A percentile compares a stretch with the other conserved stretches of the same genome.
These are phyloP conservation scores for Aspergillus sp. DNA, from an alignment of 2,329 filamentous ascomycete species.

Conservation along the genomic window DNA sequence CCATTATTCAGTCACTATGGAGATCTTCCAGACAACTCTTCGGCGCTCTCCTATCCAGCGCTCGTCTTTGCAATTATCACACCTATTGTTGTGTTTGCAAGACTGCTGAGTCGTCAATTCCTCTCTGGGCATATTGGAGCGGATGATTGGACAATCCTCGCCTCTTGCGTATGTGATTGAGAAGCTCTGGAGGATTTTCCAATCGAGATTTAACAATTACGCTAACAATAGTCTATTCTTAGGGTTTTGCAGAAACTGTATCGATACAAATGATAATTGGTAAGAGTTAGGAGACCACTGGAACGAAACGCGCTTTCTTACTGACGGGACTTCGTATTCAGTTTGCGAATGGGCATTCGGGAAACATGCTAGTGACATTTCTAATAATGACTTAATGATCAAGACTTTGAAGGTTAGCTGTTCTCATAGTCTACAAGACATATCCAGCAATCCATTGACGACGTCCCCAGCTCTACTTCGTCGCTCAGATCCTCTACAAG, in stretches of 20 bases:
- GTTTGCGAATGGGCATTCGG: conserved; percentile 16
- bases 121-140: conserved; percentile 10
- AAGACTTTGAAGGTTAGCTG: conserved; percentile 11
- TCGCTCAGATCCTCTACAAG: conserved; percentile 21
- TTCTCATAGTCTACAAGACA: no score
- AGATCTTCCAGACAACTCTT: conserved; percentile 15
- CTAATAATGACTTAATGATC: conserved; percentile 3
- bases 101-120: conserved; percentile 10
- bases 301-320: no score
- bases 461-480: conserved; percentile 11
- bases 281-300: not conserved
- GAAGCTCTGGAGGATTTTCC: not conserved
- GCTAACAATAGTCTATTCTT: not conserved
- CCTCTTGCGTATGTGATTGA: conserved; percentile 6
- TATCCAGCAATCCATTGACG: no score
- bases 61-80: conserved; percentile 17
- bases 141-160: conserved; percentile 16
- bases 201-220: not conserved
- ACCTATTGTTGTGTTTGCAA: conserved; percentile 12
- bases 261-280: conserved; percentile 16
- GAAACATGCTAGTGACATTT: conserved; percentile 11
- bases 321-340: not conserved
- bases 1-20: conserved; percentile 19
- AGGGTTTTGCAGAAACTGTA: conserved; percentile 16
- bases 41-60: conserved; percentile 9